A percentile compares a stretch with the other conserved stretches of the same genome.
phyloP scores from a whole-genome alignment of 2,329 filamentous ascomycete species.

The Chaetomium globosum region DNA sequence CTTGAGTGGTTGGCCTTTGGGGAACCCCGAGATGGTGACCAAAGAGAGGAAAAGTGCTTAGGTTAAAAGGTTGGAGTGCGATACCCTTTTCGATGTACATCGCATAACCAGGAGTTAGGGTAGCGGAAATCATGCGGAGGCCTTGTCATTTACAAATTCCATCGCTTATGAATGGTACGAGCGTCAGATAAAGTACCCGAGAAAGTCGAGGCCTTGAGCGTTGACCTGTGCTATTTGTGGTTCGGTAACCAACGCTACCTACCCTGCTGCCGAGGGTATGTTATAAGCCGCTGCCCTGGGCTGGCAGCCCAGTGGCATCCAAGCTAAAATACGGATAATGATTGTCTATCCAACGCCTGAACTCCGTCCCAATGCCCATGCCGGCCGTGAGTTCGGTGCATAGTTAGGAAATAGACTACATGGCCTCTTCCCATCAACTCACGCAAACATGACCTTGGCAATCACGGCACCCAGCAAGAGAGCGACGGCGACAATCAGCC shows the following conservation, averaged over 20 bases:
- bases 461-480: constrained; percentile 72
- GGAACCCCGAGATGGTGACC: background rate
- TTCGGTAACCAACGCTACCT: background rate
- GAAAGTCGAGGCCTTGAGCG: background rate
- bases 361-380: constrained; percentile 1
- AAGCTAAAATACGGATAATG: background rate
- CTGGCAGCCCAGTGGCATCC: background rate
- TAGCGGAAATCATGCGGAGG: background rate
- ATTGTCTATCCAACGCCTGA: constrained; percentile 12
- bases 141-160: background rate
- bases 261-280: background rate
- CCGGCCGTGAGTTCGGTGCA: background rate
- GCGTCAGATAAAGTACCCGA: background rate
- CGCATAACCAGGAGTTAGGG: constrained; percentile 11
- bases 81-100: constrained; percentile 12
- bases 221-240: background rate
- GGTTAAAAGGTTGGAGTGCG: constrained; percentile 12
- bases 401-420: background rate
- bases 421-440: background rate
- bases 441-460: constrained; percentile 52
- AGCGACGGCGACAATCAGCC: constrained; percentile 73
- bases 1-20: background rate
- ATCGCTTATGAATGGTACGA: background rate
- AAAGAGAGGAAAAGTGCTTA: background rate
- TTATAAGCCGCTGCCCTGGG: background rate